Evolutionary conservation across 805 yeast genomes (phyloP), one percentile per base, ranked within the genome.

Genomic region (Kockiozyma suomiensis): DNA sequence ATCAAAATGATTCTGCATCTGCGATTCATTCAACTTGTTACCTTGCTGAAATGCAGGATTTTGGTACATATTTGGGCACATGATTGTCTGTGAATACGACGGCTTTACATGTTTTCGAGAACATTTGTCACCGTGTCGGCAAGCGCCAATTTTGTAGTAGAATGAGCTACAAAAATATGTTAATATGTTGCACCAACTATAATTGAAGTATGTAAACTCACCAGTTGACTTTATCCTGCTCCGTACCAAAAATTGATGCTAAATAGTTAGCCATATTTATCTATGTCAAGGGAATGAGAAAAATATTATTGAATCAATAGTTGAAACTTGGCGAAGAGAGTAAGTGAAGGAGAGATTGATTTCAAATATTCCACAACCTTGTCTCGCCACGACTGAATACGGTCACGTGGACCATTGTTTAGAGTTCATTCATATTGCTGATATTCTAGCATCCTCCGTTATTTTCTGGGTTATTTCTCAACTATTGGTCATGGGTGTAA

Each of bases 71-170:
- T 87, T 86, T 17, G 85, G 78, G 58, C 87, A 78, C 50, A 88
- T 75, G 1, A 91, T 78, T 0, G 93, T 86, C 56, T 79, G 77
- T 0, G 96, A 87, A 42, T 77, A 73, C 6, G 77, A 72, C 1
- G 97, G 97, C 66, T 81, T 81, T 21, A 81, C 77, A 72, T 91
- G 79, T 58, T 80, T 80, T 68, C 93, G 78, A 7, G 90, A 85
- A 69, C 98, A 92, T 68, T 86, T 86, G 59, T 86, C 91, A 0
- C 97, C 97, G 72, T 92, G 97, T 61, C 97, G 79, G 69, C 98
- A 92, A 0, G 97, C 96, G 0, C 98, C 98, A 32, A 90, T 88
- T 71, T 87, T 89, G 63, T 81, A 78, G 70, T 85, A 90, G 70
- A 91, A 91, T 40, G 83, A 60, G 50, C 71, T 64, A 25, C 17